Evolutionary conservation across 1,284 basidiomycete genomes (phyloP).

Genomic region (Agaricales sp.): DNA sequence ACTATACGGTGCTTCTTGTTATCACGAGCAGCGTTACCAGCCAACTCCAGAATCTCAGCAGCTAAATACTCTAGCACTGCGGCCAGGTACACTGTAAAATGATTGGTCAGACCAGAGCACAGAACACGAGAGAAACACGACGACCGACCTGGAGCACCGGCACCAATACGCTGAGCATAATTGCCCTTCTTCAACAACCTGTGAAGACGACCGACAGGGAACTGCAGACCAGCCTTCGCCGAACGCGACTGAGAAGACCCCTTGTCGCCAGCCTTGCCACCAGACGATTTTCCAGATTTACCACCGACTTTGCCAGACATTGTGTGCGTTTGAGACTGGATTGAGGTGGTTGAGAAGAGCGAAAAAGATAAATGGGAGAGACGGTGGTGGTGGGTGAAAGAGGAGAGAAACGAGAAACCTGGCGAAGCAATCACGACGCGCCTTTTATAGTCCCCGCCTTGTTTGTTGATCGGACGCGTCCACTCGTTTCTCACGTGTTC

Average conservation of each 20-base stretch:
- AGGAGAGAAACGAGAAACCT: constrained; percentile 18
- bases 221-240: constrained; percentile 76
- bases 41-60: constrained; percentile 83
- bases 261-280: constrained; percentile 40
- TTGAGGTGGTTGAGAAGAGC: constrained; percentile 13
- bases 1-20: constrained; percentile 78
- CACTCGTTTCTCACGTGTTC: not conserved
- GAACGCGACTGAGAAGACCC: constrained; percentile 65
- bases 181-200: constrained; percentile 75
- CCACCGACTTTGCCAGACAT: constrained; percentile 41
- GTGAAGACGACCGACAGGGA: constrained; percentile 86
- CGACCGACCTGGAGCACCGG: constrained; percentile 59
- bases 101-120: constrained; percentile 4
- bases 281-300: constrained; percentile 45
- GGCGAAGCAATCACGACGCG: constrained; percentile 21
- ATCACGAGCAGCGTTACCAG: constrained; percentile 72
- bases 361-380: constrained; percentile 11
- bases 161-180: constrained; percentile 65
- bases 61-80: constrained; percentile 79
- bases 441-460: constrained; percentile 24
- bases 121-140: not conserved
- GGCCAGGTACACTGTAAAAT: constrained; percentile 73
- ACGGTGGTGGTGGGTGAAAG: constrained; percentile 4
- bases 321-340: constrained; percentile 13
- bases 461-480: not conserved